phyloP scores from a whole-genome alignment of 2,329 filamentous ascomycete genomes.

The Ceratocystis eucalypticola region DNA sequence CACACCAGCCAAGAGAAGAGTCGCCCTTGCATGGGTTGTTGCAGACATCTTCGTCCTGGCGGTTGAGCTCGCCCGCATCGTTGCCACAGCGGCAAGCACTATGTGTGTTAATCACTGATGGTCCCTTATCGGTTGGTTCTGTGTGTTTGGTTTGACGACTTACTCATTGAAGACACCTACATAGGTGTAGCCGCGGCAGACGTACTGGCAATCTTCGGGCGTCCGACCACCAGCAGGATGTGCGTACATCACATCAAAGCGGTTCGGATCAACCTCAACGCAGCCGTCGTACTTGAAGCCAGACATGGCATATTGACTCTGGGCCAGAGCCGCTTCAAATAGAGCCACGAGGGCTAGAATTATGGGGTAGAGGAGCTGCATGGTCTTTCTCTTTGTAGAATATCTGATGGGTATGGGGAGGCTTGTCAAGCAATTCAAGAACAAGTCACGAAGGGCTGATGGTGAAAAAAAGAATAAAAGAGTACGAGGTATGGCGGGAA shows the following conservation, averaged over 20 bases:
- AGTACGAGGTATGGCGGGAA: not conserved
- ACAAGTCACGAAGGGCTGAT: not conserved
- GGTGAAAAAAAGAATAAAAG: not conserved
- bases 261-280: constrained; percentile 9
- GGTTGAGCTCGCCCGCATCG: constrained; percentile 15
- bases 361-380: constrained; percentile 8
- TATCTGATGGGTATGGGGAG: not conserved
- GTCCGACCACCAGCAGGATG: constrained; percentile 18
- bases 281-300: constrained; percentile 19
- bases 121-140: not conserved
- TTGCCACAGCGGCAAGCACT: constrained; percentile 19
- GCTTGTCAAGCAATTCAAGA: not conserved
- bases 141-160: not conserved
- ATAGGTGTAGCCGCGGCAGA: constrained; percentile 18
- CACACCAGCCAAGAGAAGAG: constrained; percentile 16
- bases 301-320: constrained; percentile 15
- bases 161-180: constrained; percentile 19
- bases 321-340: constrained; percentile 12
- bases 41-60: constrained; percentile 17
- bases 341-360: not conserved
- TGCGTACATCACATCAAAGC: constrained; percentile 6
- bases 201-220: constrained; percentile 19
- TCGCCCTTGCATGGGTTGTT: constrained; percentile 19
- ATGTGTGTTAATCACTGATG: not conserved
- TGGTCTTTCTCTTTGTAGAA: constrained; percentile 1